Base-by-base conservation (phyloP, 441 rosid genomes). In the Adansonia grandidieri region DNA sequence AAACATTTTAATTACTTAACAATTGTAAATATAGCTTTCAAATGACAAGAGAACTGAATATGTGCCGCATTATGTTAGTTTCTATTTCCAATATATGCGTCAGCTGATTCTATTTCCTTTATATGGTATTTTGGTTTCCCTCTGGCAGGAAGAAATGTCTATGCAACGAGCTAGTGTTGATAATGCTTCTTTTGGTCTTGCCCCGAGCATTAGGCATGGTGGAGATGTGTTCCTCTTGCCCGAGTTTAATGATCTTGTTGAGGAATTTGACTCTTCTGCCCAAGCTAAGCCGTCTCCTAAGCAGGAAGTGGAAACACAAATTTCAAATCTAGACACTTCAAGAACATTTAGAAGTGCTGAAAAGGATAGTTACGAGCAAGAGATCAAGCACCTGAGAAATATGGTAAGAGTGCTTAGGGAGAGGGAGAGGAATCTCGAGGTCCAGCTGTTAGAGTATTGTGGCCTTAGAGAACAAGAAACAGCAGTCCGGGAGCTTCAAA, bases 401-500 rank as follows among this genome's bases (percentile, higher is more conserved):
- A 86, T 84, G 40, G 91, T 93, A 45, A 77, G 84, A 74, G 77
- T 78, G 62, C 93, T 96, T 17, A 86, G 62, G 78, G 98, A 92
- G 76, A 86, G 90, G 84, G 98, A 93, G 84, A 89, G 87, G 80
- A 85, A 86, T 73, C 93, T 93, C 1, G 97, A 96, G 88, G 87
- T 78, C 19, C 93, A 90, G 80, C 72, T 96, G 77, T 84, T 92
- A 2, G 97, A 96, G 83, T 96, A 87, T 73, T 92, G 93, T 73
- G 95, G 97, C 44, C 92, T 90, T 22, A 93, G 91, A 82, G 97
- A 93, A 81, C 95, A 91, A 81, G 93, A 92, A 83, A 69, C 90
- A 11, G 87, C 89, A n/a, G 87, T 87, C 5, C 80, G 83, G 85
- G 99, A 95, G 84, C 89, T 93, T 40, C 87, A 92, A 73, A 95